phyloP scores from a whole-genome alignment of 1,139 yeast species.

The Candida mesenterica region DNA sequence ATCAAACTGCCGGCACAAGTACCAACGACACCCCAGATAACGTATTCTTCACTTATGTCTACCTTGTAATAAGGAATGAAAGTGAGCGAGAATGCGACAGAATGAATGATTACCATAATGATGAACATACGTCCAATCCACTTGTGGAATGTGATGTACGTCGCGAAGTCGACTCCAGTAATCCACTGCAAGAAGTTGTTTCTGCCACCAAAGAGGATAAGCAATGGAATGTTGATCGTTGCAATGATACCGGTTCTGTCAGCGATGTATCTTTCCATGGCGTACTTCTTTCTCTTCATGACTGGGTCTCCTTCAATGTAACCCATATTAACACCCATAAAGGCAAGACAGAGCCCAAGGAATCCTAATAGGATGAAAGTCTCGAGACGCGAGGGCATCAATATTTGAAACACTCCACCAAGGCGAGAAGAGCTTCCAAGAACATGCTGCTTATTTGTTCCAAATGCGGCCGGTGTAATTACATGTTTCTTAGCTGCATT shows the following conservation, averaged over 20 bases:
- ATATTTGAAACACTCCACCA: conserved; percentile 7
- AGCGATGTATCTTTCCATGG: conserved; percentile 27
- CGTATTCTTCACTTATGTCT: conserved; percentile 19
- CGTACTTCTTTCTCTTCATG: conserved; percentile 15
- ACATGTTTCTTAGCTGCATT: conserved; percentile 17
- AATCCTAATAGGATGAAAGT: conserved; percentile 20
- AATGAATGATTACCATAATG: conserved; percentile 31
- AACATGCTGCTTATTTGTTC: conserved; percentile 23
- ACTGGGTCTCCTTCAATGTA: conserved; percentile 26
- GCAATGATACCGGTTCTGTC: conserved; percentile 36
- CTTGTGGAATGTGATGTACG: conserved; percentile 37
- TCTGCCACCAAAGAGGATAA: conserved; percentile 42
- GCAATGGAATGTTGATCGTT: conserved; percentile 30
- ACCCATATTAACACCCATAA: conserved; percentile 18
- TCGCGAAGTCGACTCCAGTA: conserved; percentile 37
- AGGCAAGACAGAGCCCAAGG: conserved; percentile 6
- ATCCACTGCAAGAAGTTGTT: conserved; percentile 43
- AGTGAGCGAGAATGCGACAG: conserved; percentile 35
- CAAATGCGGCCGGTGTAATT: conserved; percentile 28
- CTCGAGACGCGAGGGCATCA: conserved; percentile 17
- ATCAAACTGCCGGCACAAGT: conserved; percentile 34
- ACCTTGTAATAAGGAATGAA: conserved; percentile 1
- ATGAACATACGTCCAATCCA: conserved; percentile 37
- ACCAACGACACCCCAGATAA: conserved; percentile 33
- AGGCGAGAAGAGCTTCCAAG: neutral